Evolutionary conservation across 306 rosid species (phyloP), one percentile per base, ranked within the genome.

Genomic region (Trifolium dubium): DNA sequence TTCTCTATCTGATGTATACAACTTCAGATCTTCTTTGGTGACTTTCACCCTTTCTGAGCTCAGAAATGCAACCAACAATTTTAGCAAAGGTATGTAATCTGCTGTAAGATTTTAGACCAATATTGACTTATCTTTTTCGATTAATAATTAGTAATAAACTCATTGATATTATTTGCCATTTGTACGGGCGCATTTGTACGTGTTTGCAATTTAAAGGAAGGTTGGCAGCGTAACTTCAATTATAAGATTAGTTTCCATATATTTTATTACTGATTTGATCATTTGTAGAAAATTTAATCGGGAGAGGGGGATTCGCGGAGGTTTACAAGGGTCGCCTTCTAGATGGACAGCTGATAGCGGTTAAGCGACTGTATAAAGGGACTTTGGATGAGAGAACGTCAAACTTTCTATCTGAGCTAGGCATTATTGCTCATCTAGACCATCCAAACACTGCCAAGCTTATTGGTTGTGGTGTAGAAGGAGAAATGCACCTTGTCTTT

Each of bases 381-480:
- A 83, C 84, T 31, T 1, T 63, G 8, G 93, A 86, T 64, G 89
- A 92, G 66, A 87, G 74, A 67, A 83, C 87, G 31, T 79, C 93
- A 14, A 78, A 71, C 46, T 90, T 93, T 80, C 78, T 93, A 59
- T 79, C 88, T 41, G 98, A 93, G 84, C 62, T 93, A 6, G 95
- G 97, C 40, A 83, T 86, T 59, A 82, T 90, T 67, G 93, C 92
- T 74, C 89, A 90, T 54, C 78, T 93, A 4, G 73, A 89, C 62
- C 98, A 93, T 83, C 93, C 88, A 11, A 93, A 93, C 43, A 81
- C 85, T 11, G 93, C 92, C 41, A 93, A 87, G 77, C 80, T 90
- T 68, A 71, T 93, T 32, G 98, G 98, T 13, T 89, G 89, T 54
- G 75, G 97, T 64, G 79, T 84, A 29, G 96, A 90, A 44, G 90